Conservation (phyloP, 805 yeast species). For the Pichia occidentalis region DNA sequence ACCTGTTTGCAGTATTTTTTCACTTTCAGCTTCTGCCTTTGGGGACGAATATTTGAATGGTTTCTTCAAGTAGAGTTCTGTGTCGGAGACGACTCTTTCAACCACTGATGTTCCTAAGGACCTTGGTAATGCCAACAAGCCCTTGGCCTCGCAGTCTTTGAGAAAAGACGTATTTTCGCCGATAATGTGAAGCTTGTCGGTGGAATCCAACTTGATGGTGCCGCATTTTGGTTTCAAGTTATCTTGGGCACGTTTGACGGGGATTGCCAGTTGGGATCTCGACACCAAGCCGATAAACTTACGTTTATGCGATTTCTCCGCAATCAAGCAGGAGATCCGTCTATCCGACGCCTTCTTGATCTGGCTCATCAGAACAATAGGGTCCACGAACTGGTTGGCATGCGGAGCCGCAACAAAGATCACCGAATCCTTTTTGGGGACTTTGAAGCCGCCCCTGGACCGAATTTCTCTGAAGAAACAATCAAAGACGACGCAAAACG, state of each 20-base stretch:
- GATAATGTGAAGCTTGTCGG: slow-evolving; percentile 36
- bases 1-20: slow-evolving; percentile 41
- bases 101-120: slow-evolving; percentile 74
- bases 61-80: slow-evolving; percentile 58
- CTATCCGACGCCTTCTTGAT: slow-evolving; percentile 47
- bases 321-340: slow-evolving; percentile 47
- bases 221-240: slow-evolving; percentile 65
- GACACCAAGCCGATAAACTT: slow-evolving; percentile 69
- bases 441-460: slow-evolving; percentile 60
- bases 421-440: slow-evolving; percentile 59
- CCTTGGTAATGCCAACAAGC: slow-evolving; percentile 70
- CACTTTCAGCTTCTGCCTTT: slow-evolving; percentile 33
- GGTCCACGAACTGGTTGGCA: slow-evolving; percentile 79
- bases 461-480: slow-evolving; percentile 71
- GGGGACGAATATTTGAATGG: slow-evolving; percentile 48
- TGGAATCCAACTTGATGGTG: slow-evolving; percentile 46
- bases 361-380: slow-evolving; percentile 73
- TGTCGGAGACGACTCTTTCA: slow-evolving; percentile 60
- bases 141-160: slow-evolving; percentile 52
- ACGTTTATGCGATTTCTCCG: slow-evolving; percentile 43
- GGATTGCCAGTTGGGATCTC: slow-evolving; percentile 72
- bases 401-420: slow-evolving; percentile 79
- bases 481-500: slow-evolving; percentile 38
- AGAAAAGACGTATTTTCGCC: slow-evolving; percentile 63
- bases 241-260: slow-evolving; percentile 92